Evolutionary conservation across 768 basidiomycete genomes (phyloP), one percentile per base, ranked within the genome.

Genomic region (Russula abietina): DNA sequence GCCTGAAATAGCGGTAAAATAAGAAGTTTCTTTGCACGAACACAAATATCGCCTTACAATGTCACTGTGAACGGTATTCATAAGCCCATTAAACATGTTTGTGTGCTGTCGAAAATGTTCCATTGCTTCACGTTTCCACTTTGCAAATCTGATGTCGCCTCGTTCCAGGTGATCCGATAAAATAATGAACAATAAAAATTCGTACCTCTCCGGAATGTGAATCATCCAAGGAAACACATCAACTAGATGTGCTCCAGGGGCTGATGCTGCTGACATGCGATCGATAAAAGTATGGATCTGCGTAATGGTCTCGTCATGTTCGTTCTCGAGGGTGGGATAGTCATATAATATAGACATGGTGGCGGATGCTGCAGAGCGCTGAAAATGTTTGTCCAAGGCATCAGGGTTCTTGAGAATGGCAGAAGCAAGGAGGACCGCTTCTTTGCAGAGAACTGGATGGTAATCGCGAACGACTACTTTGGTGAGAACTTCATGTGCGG

Each of bases 141-240:
- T 55, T 22, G 62, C 59, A 28, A 60, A 55, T 41, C 62, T 64
- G 30, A 28, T 0, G 16, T 39, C 3, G 19, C 28, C 49, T 22
- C 12, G 9, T 17, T 12, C 17, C 36, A 16, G n/a, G 32, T 17
- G n/a, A 22, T 19, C n/a, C 7, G 22, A 36, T 4, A 6, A 26
- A 7, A 3, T 11, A 3, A 7, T 17, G 6, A 24, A 19, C 16
- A 2, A 6, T 9, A 19, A 6, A 28, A 3, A 51, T 17, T 4
- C 45, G 26, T 32, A 65, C 64, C 60, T 60, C 22, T 61, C 38
- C 2, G 64, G 60, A 6, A 65, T 52, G 24, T 39, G 32, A 17
- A 52, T 50, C 53, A 65, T 55, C 64, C 64, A 65, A 16, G 60
- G 64, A 9, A 61, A 46, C 8, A 65, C 9, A 24, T 65, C 59